phyloP scores from a whole-genome alignment of 192 early-diverging fungal genomes.

The Coemansia sp. region DNA sequence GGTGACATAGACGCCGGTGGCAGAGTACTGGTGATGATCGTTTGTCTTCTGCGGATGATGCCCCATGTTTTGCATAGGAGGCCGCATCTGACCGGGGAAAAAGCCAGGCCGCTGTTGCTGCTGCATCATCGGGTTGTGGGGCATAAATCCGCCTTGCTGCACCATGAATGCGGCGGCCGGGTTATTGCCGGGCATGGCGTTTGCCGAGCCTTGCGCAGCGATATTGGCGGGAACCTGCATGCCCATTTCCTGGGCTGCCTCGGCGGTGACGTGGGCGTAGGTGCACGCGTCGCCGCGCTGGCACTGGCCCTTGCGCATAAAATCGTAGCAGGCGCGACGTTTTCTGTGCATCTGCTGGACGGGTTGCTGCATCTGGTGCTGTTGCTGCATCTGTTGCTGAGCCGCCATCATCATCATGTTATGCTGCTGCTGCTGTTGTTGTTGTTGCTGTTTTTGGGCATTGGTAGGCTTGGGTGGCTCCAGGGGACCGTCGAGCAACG shows the following conservation, averaged over 20 bases:
- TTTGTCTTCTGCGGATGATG: neutral
- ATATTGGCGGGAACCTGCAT: conserved; percentile 17
- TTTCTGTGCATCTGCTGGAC: conserved; percentile 16
- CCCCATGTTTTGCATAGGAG: conserved; percentile 1
- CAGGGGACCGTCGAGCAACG: conserved; percentile 31
- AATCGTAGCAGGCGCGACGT: conserved; percentile 35
- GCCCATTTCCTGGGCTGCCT: conserved; percentile 40
- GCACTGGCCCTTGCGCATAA: conserved; percentile 40
- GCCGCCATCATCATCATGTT: no score
- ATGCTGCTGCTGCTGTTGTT: neutral
- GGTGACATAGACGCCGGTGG: conserved; percentile 32
- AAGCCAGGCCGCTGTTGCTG: conserved; percentile 13
- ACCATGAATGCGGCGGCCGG: neutral
- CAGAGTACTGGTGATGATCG: conserved; percentile 10
- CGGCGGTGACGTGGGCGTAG: conserved; percentile 26
- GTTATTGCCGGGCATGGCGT: neutral
- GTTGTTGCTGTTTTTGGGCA: conserved; percentile 1
- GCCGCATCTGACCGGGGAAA: conserved; percentile 14
- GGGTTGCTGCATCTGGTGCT: conserved; percentile 14
- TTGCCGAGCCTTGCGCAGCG: neutral
- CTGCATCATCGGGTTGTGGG: conserved; percentile 4
- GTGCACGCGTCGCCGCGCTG: conserved; percentile 38
- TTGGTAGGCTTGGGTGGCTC: conserved; percentile 8
- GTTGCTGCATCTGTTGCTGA: neutral
- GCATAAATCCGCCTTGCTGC: conserved; percentile 12